These are phyloP conservation scores for Beauveria asiatica DNA, from an alignment of 2,329 filamentous ascomycete genomes.

Conservation along the genomic window DNA sequence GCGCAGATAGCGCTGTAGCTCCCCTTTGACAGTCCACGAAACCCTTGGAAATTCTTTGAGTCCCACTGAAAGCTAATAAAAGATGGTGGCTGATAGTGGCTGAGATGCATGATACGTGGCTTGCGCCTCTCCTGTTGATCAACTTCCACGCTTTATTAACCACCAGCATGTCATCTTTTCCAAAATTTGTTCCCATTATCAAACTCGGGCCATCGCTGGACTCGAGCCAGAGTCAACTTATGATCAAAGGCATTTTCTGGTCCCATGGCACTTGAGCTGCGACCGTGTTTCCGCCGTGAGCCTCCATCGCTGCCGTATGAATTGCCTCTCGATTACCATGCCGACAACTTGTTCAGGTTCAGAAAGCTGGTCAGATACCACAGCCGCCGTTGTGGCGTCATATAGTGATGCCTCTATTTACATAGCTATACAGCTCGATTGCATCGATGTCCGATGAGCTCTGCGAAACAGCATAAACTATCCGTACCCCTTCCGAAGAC, in stretches of 20 bases:
- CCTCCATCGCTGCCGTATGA: neutral
- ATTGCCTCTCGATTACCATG: neutral
- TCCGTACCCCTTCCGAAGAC: neutral
- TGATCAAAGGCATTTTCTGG: neutral
- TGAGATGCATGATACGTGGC: neutral
- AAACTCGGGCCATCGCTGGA: neutral
- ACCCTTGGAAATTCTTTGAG: neutral
- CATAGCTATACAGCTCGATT: neutral
- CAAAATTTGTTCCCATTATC: neutral
- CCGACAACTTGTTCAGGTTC: neutral
- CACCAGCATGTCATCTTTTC: neutral
- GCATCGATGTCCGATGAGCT: neutral
- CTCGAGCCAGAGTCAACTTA: neutral
- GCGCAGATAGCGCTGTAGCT: neutral
- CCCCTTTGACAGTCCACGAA: neutral
- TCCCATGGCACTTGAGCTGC: neutral
- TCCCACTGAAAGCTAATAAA: neutral
- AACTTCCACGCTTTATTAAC: neutral
- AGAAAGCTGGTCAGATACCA: neutral
- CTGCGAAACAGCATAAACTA: neutral
- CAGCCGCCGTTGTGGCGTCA: neutral
- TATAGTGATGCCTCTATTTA: neutral
- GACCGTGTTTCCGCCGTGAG: neutral
- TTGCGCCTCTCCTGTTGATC: neutral
- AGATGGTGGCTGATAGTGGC: neutral